Base-by-base conservation (phyloP, 1,284 basidiomycete genomes). In the Xerocomus tenax region DNA sequence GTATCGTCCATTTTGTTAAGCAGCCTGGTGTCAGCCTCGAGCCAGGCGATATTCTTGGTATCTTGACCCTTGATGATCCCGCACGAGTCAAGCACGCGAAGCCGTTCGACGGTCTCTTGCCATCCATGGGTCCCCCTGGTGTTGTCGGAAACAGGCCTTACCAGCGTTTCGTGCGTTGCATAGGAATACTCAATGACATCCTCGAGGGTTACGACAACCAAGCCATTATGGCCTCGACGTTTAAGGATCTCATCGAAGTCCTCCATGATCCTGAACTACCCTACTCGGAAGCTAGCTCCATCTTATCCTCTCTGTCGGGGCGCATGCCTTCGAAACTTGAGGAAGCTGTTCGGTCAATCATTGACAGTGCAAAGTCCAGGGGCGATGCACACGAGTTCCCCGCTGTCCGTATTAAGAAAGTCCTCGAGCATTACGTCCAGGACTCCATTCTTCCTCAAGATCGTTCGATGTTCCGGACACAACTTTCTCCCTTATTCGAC, bases 41-140 rank as follows among this genome's bases (percentile, higher is more conserved):
- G 60, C 91, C 94, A n/a, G 96, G 96, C 43, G 96, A 98, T 69
- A 93, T 98, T 56, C 83, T 99, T 54, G 96, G 96, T 73, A 95
- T 98, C 65, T 78, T 98, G 47, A 91, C 91, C 15, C 82, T 98
- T 51, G 96, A 98, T 66, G 95, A 98, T 68, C 96, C 96, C 32
- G 81, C 85, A 59, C 92, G 93, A 57, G 96, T 98, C 63, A 96
- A 92, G 69, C 95, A 98, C 62, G 96, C 96, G 54, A 97, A 94
- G 72, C 95, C 95, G 1, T 98, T 98, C 69, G 91, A 94, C 62
- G 93, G 93, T 46, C 86, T 93, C 48, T 81, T 98, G 25, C 91
- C 93, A 16, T 62, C 79, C 12, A 84, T 91, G 77, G 93, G 95
- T 50, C 73, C 82, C 32, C 92, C 94, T 42, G 83, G 82, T 60